Conservation (phyloP, 2,329 filamentous ascomycete species). For the Ophiostoma pallidulum region DNA sequence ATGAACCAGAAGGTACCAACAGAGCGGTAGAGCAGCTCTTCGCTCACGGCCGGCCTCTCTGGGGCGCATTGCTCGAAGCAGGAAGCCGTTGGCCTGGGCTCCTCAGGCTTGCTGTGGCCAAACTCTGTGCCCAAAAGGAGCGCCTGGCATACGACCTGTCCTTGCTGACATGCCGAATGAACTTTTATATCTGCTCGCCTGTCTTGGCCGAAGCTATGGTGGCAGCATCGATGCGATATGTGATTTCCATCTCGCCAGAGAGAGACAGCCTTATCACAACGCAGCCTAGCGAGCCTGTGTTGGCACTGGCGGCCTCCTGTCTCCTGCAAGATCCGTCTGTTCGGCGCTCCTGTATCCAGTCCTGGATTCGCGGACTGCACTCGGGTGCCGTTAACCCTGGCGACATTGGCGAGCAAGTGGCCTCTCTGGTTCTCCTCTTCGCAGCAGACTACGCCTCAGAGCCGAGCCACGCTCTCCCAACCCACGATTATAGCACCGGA, state of each 20-base stretch:
- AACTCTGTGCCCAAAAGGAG: not conserved
- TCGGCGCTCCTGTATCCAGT: not conserved
- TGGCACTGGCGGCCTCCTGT: conserved; percentile 1
- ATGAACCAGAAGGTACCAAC: too few relatives aligned
- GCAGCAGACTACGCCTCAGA: not conserved
- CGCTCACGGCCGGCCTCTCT: conserved; percentile 1
- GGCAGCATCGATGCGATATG: not conserved
- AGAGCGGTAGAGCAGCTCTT: conserved; percentile 1
- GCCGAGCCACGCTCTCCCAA: too few relatives aligned
- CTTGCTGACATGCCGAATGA: too few relatives aligned
- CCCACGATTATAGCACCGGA: too few relatives aligned
- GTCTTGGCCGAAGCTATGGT: conserved; percentile 3
- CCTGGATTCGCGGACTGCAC: not conserved
- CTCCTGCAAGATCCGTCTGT: not conserved
- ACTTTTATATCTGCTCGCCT: conserved; percentile 3
- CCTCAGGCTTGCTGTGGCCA: not conserved
- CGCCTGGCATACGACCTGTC: not conserved
- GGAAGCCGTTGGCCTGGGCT: too few relatives aligned
- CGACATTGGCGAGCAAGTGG: conserved; percentile 4
- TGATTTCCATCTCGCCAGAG: not conserved
- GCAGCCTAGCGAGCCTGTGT: conserved; percentile 6
- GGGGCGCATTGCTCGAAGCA: too few relatives aligned
- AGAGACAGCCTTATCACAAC: not conserved
- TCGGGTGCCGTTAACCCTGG: not conserved
- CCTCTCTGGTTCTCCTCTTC: conserved; percentile 1